A percentile compares a stretch with the other conserved stretches of the same genome.
These are phyloP conservation scores for Globisporangium acanthophoron DNA, from an alignment of 352 stramenopile species.

Conservation along the genomic window DNA sequence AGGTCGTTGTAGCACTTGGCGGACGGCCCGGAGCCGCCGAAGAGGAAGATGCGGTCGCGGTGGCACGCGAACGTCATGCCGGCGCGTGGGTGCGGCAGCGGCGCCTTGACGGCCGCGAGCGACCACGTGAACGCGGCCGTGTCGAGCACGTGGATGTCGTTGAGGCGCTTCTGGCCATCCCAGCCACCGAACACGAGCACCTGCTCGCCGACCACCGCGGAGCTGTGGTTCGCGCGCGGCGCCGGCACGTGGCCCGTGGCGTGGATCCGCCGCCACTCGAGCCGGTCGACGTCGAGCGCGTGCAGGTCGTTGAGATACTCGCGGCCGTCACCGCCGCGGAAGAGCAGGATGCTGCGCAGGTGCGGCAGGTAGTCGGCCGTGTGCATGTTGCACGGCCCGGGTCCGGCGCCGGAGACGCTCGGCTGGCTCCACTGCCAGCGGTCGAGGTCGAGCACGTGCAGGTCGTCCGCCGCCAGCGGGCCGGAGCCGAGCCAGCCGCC, in stretches of 20 bases:
- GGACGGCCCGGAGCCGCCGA: constrained; percentile 90
- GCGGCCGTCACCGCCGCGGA: constrained; percentile 90
- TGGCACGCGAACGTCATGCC: constrained; percentile 96
- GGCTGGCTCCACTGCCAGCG: constrained; percentile 59
- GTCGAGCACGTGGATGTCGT: constrained; percentile 95
- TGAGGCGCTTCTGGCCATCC: constrained; percentile 90
- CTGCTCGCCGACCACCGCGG: constrained; percentile 74
- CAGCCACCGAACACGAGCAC: constrained; percentile 96
- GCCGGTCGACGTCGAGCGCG: constrained; percentile 84
- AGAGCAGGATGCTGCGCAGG: constrained; percentile 88
- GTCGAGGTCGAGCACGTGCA: constrained; percentile 89
- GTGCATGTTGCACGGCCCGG: constrained; percentile 97
- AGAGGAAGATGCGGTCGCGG: constrained; percentile 90
- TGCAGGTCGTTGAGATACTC: constrained; percentile 97
- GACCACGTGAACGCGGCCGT: constrained; percentile 89
- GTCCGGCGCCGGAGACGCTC: constrained; percentile 28
- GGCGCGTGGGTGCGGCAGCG: constrained; percentile 86
- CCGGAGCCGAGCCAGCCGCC: constrained; percentile 92
- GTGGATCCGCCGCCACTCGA: constrained; percentile 81
- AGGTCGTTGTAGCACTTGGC: constrained; percentile 95
- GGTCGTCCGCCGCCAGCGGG: constrained; percentile 89
- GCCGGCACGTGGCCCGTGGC: constrained; percentile 78
- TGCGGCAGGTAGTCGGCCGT: constrained; percentile 91
- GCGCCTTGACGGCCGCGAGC: constrained; percentile 37
- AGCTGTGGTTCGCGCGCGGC: constrained; percentile 93